These are phyloP conservation scores for Dictyostelium citrinum DNA, from an alignment of 78 protist species.

Conservation along the genomic window DNA sequence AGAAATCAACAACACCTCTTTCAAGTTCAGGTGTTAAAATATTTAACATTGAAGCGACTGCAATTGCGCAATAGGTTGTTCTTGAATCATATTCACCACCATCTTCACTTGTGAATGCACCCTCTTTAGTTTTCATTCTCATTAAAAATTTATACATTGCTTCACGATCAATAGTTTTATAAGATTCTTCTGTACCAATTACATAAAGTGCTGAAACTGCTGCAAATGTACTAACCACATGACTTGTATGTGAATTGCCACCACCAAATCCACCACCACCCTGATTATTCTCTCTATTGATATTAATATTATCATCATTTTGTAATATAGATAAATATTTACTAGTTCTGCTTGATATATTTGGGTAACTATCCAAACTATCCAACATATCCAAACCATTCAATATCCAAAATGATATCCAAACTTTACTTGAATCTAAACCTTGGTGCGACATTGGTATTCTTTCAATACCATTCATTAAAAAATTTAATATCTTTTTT, in stretches of 20 bases:
- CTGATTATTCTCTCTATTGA: neutral
- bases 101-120: constrained; percentile 90
- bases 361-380: neutral
- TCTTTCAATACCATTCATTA: neutral
- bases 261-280: constrained; percentile 85
- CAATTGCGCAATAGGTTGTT: constrained; percentile 89
- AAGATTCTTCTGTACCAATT: constrained; percentile 82
- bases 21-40: constrained; percentile 48
- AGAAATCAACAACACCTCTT: constrained; percentile 70
- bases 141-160: constrained; percentile 35
- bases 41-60: constrained; percentile 66
- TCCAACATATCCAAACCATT: constrained; percentile 92
- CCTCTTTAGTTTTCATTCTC: constrained; percentile 33
- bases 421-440: constrained; percentile 79
- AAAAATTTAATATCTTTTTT: neutral
- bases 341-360: neutral
- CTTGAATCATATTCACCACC: constrained; percentile 93
- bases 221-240: constrained; percentile 98
- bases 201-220: constrained; percentile 84
- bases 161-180: constrained; percentile 68
- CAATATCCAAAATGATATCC: constrained; percentile 95
- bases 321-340: constrained; percentile 25
- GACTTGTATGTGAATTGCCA: constrained; percentile 90
- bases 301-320: neutral
- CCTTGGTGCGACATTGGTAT: constrained; percentile 35